Percentiles rank a stretch among this genome's conserved stretches.
These are phyloP conservation scores for Hansenula sp. DNA, from an alignment of 1,139 yeast genomes.

Conservation along the genomic window DNA sequence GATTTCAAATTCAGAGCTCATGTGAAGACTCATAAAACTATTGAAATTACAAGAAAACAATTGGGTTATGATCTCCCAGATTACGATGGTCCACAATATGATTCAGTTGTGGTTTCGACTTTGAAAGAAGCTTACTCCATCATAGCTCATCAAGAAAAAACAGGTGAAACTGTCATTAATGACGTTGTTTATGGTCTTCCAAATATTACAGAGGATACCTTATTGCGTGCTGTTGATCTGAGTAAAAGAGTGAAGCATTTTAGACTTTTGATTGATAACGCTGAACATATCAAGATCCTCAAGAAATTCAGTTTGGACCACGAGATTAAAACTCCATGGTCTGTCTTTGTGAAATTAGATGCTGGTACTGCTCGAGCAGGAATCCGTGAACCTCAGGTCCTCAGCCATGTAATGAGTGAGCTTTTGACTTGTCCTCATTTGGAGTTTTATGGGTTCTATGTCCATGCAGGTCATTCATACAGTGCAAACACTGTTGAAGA, in stretches of 20 bases:
- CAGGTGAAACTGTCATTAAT: slow-evolving; percentile 38
- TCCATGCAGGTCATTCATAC: slow-evolving; percentile 80
- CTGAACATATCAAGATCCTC: slow-evolving; percentile 49
- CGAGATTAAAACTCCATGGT: slow-evolving; percentile 39
- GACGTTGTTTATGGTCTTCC: slow-evolving; percentile 74
- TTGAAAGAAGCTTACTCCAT: slow-evolving; percentile 61
- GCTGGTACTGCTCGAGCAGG: slow-evolving; percentile 70
- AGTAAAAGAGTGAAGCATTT: slow-evolving; percentile 37
- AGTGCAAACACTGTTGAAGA: slow-evolving; percentile 39
- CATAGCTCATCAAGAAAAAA: slow-evolving; percentile 34
- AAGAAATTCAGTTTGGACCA: slow-evolving; percentile 28
- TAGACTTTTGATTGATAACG: slow-evolving; percentile 59
- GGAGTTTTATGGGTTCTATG: slow-evolving; percentile 64
- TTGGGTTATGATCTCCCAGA: slow-evolving; percentile 40
- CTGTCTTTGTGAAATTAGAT: slow-evolving; percentile 52
- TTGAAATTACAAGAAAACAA: slow-evolving; percentile 42
- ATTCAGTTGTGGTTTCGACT: slow-evolving; percentile 65
- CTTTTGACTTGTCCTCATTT: slow-evolving; percentile 26
- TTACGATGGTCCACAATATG: slow-evolving; percentile 31
- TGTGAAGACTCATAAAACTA: slow-evolving; percentile 68
- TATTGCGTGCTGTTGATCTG: slow-evolving; percentile 47
- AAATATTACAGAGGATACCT: slow-evolving; percentile 44
- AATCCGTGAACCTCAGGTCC: slow-evolving; percentile 31
- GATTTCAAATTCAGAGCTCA: slow-evolving; percentile 52
- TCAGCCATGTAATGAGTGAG: slow-evolving; percentile 27